Evolutionary conservation across 2,329 filamentous ascomycete species (phyloP).

Genomic region (Fusarium lyarnte): DNA sequence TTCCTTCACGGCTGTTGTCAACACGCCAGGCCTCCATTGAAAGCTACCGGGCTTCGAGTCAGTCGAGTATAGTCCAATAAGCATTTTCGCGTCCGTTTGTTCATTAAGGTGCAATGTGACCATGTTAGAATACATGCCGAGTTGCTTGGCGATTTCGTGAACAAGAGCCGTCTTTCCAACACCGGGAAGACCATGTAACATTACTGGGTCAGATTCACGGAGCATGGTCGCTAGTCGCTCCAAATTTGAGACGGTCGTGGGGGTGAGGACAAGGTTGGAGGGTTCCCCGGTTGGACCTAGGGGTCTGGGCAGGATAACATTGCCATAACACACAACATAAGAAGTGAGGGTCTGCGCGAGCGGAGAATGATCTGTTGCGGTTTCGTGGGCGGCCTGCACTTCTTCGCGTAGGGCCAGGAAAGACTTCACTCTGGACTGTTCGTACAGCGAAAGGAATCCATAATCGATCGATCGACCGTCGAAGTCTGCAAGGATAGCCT

Average conservation of each 20-base stretch:
- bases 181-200: slow-evolving; percentile 85
- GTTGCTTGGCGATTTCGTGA: slow-evolving; percentile 80
- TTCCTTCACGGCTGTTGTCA: slow-evolving; percentile 93
- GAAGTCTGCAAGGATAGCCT: slow-evolving; percentile 73
- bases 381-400: slow-evolving; percentile 41
- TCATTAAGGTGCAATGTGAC: slow-evolving; percentile 97
- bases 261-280: slow-evolving; percentile 71
- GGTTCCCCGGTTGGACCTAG: slow-evolving; percentile 57
- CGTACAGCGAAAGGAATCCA: slow-evolving; percentile 71
- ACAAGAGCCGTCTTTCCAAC: slow-evolving; percentile 91
- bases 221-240: slow-evolving; percentile 74
- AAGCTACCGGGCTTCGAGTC: slow-evolving; percentile 90
- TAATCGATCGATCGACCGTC: slow-evolving; percentile 83
- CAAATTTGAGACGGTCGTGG: slow-evolving; percentile 78
- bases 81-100: slow-evolving; percentile 96
- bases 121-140: slow-evolving; percentile 83
- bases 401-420: slow-evolving; percentile 55
- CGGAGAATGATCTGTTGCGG: slow-evolving; percentile 12
- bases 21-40: slow-evolving; percentile 88
- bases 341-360: slow-evolving; percentile 61
- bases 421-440: slow-evolving; percentile 62
- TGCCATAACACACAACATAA: slow-evolving; percentile 72
- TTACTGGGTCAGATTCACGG: slow-evolving; percentile 73
- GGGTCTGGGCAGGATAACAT: slow-evolving; percentile 73
- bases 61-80: slow-evolving; percentile 93